Evolutionary conservation across 345 rosid species (phyloP).

Genomic region (Citrus maxima): DNA sequence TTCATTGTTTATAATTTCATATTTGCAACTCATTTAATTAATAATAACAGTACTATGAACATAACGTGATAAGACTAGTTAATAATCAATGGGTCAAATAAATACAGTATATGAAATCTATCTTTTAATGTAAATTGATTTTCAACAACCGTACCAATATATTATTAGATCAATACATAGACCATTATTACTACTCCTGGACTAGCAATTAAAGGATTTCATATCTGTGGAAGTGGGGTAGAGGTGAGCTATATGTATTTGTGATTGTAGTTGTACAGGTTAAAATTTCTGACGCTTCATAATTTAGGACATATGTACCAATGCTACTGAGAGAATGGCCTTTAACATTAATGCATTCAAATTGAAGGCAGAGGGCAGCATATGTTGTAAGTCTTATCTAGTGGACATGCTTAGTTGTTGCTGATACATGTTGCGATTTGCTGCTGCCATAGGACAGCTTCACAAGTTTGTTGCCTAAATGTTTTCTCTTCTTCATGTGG

Average conservation of each 20-base stretch:
- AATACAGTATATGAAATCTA: background rate
- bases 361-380: background rate
- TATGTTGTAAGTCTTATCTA: background rate
- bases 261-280: background rate
- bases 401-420: slow-evolving; percentile 5
- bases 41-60: background rate
- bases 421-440: background rate
- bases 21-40: background rate
- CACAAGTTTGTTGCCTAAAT: background rate
- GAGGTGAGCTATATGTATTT: background rate
- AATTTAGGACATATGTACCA: background rate
- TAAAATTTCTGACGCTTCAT: background rate
- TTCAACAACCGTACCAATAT: background rate
- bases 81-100: background rate
- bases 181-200: background rate
- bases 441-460: slow-evolving; percentile 2
- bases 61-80: background rate
- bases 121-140: background rate
- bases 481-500: background rate
- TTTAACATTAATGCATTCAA: background rate
- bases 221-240: background rate
- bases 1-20: background rate
- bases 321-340: background rate
- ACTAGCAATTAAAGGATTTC: background rate
- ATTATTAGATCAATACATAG: background rate